Base-by-base conservation (phyloP, 208 protist genomes). In the Trypanosoma conorhini region DNA sequence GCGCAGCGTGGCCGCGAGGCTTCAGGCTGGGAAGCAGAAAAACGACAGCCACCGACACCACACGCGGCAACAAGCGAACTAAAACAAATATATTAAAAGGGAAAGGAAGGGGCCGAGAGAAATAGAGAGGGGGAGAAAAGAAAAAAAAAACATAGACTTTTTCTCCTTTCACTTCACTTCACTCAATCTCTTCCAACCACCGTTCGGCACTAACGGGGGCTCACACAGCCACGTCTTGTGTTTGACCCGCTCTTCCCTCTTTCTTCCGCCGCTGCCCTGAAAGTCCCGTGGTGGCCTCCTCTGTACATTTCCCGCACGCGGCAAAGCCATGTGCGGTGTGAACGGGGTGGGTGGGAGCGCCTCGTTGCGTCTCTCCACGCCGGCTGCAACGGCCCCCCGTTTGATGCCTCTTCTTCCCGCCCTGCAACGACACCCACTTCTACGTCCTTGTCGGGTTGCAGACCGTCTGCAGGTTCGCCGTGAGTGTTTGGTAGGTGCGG, bases 401-500 rank as follows among this genome's bases (percentile, higher is more conserved):
- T 12, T 62, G 13, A 42, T 62, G 10, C 31, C 44, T 68, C 31
- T 56, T 59, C 44, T 58, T n/a, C 21, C 5, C 48, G 48, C 5
- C 21, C 21, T 22, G 4, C 12, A 28, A 28, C 54, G 5, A 48
- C 54, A 51, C 24, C 35, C 35, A 30, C 51, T 15, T 33, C 69
- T 57, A 95, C 8, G 73, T 79, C 75, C 93, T 96, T 17, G 85
- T 89, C 3, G 90, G 86, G 70, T 96, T 96, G 60, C 94, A 82
- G 5, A 97, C 82, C 1, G 91, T 96, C 78, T 97, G 91, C 63
- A 97, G 72, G 54, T 97, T 94, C 12, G 91, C 83, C 42, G 98
- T 98, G 59, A 98, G 93, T 57, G 97, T 97, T 67, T 97, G 87
- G 73, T 99, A 98, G 10, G 96, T 97, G 44, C 88, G 83, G 31